Percentiles rank a stretch among this genome's conserved stretches.
Evolutionary conservation across 176 grass and related monocot genomes (phyloP).

Genomic region (Carex cristatella): DNA sequence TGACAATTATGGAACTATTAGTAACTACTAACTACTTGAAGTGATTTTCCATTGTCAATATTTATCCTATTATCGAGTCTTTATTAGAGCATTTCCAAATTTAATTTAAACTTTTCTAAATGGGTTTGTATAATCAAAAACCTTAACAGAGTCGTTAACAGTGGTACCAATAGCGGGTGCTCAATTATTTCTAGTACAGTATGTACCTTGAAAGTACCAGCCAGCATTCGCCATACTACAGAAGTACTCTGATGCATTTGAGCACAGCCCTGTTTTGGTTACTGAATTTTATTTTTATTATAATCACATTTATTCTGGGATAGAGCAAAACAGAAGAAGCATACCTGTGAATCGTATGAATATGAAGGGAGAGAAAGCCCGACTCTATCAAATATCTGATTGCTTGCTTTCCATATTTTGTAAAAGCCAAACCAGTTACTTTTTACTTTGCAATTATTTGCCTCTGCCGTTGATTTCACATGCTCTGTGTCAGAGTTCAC

Average conservation of each 20-base stretch:
- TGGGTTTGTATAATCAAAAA: not conserved
- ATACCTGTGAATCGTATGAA: constrained; percentile 74
- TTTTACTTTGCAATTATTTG: constrained; percentile 75
- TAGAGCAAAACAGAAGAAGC: constrained; percentile 1
- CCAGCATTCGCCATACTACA: not conserved
- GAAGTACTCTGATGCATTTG: not conserved
- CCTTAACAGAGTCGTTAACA: not conserved
- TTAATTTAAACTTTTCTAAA: not conserved
- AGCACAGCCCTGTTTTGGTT: not conserved
- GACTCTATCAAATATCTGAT: constrained; percentile 62
- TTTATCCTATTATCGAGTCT: not conserved
- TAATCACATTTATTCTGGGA: not conserved
- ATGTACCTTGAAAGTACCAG: not conserved
- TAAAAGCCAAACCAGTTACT: constrained; percentile 98
- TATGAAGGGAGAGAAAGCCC: constrained; percentile 69
- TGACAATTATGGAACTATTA: not conserved
- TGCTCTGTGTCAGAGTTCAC: constrained; percentile 28
- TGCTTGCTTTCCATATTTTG: constrained; percentile 69
- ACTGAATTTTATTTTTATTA: constrained; percentile 19
- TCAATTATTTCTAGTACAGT: not conserved
- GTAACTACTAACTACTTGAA: not conserved
- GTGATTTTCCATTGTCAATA: not conserved
- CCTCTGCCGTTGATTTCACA: constrained; percentile 67
- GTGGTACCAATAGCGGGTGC: not conserved
- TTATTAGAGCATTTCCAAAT: not conserved